A percentile compares a stretch with the other conserved stretches of the same genome.
Conservation (phyloP, 1,139 yeast genomes). For the Candida labiduridarum region DNA sequence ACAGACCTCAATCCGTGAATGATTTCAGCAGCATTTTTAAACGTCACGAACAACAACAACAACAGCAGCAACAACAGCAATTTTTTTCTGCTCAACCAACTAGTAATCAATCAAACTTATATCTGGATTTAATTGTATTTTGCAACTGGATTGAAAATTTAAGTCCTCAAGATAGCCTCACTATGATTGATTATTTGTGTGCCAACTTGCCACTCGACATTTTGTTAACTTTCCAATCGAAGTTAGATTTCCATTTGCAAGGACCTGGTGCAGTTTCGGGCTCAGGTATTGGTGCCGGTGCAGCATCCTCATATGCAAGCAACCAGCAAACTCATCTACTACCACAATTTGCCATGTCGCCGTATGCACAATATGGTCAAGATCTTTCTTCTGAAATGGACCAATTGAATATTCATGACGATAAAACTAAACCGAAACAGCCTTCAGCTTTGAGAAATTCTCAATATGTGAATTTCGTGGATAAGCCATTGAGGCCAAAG, state of each 20-base stretch:
- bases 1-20: slow-evolving; percentile 48
- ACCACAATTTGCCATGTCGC: slow-evolving; percentile 7
- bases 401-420: slow-evolving; percentile 26
- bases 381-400: slow-evolving; percentile 35
- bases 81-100: not conserved
- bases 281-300: not conserved
- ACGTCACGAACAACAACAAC: slow-evolving; percentile 17
- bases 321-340: slow-evolving; percentile 13
- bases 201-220: slow-evolving; percentile 51
- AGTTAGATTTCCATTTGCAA: slow-evolving; percentile 37
- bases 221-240: slow-evolving; percentile 47
- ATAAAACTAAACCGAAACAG: slow-evolving; percentile 13
- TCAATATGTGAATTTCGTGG: slow-evolving; percentile 32
- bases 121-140: slow-evolving; percentile 51
- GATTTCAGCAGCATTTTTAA: slow-evolving; percentile 38
- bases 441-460: slow-evolving; percentile 31
- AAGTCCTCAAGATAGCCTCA: slow-evolving; percentile 56
- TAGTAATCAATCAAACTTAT: slow-evolving; percentile 25
- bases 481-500: slow-evolving; percentile 40
- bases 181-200: slow-evolving; percentile 62
- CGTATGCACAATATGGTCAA: slow-evolving; percentile 16
- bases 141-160: slow-evolving; percentile 63
- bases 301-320: slow-evolving; percentile 11
- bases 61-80: not conserved
- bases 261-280: slow-evolving; percentile 9